phyloP scores from a whole-genome alignment of 2,329 filamentous ascomycete species.

The Fusarium floridanum region DNA sequence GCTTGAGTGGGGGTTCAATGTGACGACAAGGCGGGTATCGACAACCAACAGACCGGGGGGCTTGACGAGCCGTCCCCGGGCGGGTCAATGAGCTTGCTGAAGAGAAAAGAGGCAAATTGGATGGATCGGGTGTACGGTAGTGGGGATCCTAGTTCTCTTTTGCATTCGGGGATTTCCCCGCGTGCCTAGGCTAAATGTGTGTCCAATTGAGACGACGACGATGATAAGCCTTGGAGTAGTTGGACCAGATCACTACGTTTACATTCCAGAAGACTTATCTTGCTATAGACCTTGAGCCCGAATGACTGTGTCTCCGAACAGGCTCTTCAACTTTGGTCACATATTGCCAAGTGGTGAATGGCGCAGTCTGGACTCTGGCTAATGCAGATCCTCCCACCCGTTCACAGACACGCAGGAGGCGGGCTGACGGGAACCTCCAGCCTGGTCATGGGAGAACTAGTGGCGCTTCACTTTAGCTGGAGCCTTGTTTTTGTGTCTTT shows the following conservation, averaged over 20 bases:
- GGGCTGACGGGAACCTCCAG: not conserved
- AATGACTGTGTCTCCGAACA: not conserved
- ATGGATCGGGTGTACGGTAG: not conserved
- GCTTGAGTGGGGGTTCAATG: not conserved
- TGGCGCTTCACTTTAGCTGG: not conserved
- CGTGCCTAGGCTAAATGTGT: not conserved
- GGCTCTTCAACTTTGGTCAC: not conserved
- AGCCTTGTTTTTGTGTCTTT: not conserved
- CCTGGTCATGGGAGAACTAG: not conserved
- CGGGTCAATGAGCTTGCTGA: not conserved
- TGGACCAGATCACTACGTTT: not conserved
- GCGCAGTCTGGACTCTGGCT: not conserved
- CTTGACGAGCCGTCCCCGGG: not conserved
- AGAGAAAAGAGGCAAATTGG: not conserved
- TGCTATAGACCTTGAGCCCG: accelerated
- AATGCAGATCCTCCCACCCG: not conserved
- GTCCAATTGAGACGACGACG: not conserved
- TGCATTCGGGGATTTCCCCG: not conserved
- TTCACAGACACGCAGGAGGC: not conserved
- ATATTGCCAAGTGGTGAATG: not conserved
- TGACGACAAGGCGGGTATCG: not conserved
- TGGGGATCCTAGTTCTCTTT: not conserved
- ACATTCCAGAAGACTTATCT: not conserved
- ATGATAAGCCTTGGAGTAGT: not conserved
- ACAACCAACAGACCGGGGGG: not conserved